Percentiles rank a stretch among this genome's conserved stretches.
Evolutionary conservation across 331 rosid genomes (phyloP).

Genomic region (Quercus tomentella): DNA sequence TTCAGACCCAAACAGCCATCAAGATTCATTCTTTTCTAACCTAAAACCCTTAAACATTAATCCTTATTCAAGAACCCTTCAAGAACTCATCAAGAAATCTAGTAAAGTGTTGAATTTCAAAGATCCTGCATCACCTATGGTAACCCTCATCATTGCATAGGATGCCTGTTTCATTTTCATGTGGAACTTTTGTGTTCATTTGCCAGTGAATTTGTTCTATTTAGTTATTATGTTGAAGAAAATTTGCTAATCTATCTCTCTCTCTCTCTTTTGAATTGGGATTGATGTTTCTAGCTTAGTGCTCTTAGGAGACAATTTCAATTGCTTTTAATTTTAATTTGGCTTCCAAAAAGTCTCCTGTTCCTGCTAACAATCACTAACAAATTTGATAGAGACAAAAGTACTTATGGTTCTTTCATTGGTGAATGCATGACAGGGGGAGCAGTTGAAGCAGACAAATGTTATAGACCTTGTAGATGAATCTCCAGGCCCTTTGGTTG

Average conservation of each 20-base stretch:
- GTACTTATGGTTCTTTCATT: background rate
- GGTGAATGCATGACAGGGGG: conserved; percentile 54
- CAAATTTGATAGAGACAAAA: background rate
- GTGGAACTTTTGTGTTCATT: background rate
- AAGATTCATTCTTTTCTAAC: too few relatives aligned
- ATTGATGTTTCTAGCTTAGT: conserved; percentile 1
- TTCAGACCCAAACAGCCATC: too few relatives aligned
- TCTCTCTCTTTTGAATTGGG: background rate
- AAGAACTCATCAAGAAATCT: too few relatives aligned
- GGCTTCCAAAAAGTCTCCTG: background rate
- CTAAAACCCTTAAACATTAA: too few relatives aligned
- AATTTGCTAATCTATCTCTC: background rate
- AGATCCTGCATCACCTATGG: background rate
- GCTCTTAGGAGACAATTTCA: background rate
- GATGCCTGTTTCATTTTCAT: background rate
- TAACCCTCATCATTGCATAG: background rate
- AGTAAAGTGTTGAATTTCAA: too few relatives aligned
- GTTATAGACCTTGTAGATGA: conserved; percentile 43
- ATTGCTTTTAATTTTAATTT: background rate
- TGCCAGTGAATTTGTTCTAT: background rate
- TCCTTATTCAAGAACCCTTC: too few relatives aligned
- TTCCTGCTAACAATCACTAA: background rate
- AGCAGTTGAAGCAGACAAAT: conserved; percentile 65
- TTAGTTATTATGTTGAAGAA: background rate
- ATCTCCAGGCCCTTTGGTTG: conserved; percentile 36